Base-by-base conservation (phyloP, 148 eudicot genomes). In the Limonium bicolor region DNA sequence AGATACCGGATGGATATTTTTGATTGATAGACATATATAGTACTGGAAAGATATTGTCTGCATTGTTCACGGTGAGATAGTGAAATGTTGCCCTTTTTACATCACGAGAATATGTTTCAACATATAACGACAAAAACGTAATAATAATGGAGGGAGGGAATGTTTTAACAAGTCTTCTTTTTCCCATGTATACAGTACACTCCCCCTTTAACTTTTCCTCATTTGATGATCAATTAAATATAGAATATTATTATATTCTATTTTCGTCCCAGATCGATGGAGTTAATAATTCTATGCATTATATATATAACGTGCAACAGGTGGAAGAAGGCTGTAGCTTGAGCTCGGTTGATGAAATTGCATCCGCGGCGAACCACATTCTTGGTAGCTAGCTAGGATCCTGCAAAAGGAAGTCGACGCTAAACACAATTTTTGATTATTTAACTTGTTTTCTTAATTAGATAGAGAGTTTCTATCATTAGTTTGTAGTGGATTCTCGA, bases 251-350 rank as follows among this genome's bases (percentile, higher is more conserved):
- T 19, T 39, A 9, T 39, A 20, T 1, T 18, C 16, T 18, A 18
- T 18, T 38, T 16, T 7, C 2, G 22, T 38, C 3, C 20, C 42
- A 6, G 29, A 13, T 24, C 22, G 5, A 29, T 3, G 0, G 21
- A 38, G 34, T 24, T 43, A 17, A 5, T 26, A 0, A 5, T 27
- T 32, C n/a, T 13, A 5, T 10, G 5, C 15, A 13, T 35, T 6
- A 15, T 34, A 12, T 4, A 40, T 38, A 27, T 20, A 19, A 31
- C 4, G 25, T 15, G 10, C 19, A 35, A 39, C 66, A 85, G 95
- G 59, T 80, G 23, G 95, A 85, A 46, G 83, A 80, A 14, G 96
- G 72, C 19, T 68, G 93, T 54, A 68, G 69, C 49, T 46, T 72
- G 27, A 77, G 44, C 17, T 69, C 93, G 27, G 77, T 74, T 0